phyloP scores from a whole-genome alignment of 495 filamentous ascomycete species.

The Sordaria brevicollis region DNA sequence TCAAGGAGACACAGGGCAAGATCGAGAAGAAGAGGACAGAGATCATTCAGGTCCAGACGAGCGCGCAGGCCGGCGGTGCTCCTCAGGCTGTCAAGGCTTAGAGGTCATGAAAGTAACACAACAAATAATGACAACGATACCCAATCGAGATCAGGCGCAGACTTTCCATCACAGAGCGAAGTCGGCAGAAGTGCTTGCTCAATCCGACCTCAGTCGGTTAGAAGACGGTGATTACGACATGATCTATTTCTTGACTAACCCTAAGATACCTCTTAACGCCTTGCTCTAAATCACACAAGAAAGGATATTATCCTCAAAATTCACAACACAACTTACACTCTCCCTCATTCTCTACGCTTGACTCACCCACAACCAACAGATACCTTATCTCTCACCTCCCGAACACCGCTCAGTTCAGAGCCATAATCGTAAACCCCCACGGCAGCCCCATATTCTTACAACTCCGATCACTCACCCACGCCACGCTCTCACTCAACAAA shows the following conservation, averaged over 20 bases:
- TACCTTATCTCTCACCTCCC: background rate
- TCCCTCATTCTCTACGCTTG: background rate
- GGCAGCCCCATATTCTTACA: conserved; percentile 24
- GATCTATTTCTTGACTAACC: background rate
- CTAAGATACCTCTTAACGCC: conserved; percentile 12
- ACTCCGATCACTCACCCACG: conserved; percentile 15
- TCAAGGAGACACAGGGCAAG: conserved; percentile 68
- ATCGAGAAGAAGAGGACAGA: conserved; percentile 63
- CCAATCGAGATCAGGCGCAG: background rate
- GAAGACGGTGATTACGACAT: background rate
- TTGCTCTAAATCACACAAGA: conserved; percentile 4
- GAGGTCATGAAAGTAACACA: background rate
- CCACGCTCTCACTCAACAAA: conserved; percentile 10
- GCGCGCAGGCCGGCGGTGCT: conserved; percentile 24
- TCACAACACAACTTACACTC: background rate
- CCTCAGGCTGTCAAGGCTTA: conserved; percentile 13
- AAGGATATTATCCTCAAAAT: conserved; percentile 2
- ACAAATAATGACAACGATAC: background rate
- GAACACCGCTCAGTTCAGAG: conserved; percentile 14
- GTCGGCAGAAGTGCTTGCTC: background rate
- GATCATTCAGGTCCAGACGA: conserved; percentile 36
- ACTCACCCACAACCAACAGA: background rate
- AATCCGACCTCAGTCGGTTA: background rate
- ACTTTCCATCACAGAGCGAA: background rate
- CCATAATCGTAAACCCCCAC: conserved; percentile 29